Conservation (phyloP, 129 eudicot species). For the Scalesia atractyloides region DNA sequence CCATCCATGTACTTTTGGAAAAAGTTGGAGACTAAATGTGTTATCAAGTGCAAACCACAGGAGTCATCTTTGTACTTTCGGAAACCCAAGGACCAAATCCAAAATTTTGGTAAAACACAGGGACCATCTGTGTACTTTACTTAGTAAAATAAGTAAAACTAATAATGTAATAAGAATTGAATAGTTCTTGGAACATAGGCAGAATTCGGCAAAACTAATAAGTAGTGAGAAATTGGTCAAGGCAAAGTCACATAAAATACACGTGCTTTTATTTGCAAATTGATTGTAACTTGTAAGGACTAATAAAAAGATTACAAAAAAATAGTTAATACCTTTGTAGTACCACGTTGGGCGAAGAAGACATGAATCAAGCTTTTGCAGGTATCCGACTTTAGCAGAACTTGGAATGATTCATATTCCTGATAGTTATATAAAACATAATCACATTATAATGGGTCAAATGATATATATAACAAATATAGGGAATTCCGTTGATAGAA, state of each 20-base stretch:
- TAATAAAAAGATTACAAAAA: neutral
- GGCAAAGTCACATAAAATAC: neutral
- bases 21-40: no score
- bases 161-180: neutral
- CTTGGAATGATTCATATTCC: conserved; percentile 51
- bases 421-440: conserved; percentile 37
- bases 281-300: neutral
- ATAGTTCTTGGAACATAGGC: neutral
- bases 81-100: no score
- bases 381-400: conserved; percentile 63
- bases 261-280: neutral
- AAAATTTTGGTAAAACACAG: no score
- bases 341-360: conserved; percentile 91
- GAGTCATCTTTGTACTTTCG: no score
- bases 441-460: neutral
- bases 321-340: conserved; percentile 59
- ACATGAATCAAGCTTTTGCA: conserved; percentile 81
- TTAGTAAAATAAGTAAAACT: neutral
- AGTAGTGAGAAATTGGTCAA: neutral
- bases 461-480: neutral
- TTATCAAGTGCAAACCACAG: no score
- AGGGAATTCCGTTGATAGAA: conserved; percentile 7
- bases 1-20: no score
- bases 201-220: neutral
- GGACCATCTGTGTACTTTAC: no score